Conservation (phyloP, 306 rosid species). For the Morella rubra region DNA sequence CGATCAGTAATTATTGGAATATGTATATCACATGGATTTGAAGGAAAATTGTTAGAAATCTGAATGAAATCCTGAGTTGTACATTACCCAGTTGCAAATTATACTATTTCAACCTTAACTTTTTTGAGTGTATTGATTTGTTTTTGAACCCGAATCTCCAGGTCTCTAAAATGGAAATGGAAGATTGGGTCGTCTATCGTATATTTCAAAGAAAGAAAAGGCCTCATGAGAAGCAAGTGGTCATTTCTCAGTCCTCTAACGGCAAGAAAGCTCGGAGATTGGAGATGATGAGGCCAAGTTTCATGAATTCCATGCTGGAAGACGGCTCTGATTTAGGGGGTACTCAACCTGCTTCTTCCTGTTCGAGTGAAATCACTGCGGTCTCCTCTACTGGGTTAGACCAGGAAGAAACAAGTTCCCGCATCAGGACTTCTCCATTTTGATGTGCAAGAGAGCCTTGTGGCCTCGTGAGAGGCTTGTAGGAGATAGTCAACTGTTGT, state of each 20-base stretch:
- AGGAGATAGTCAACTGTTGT: slow-evolving; percentile 7
- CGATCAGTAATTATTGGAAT: not conserved
- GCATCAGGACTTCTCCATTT: slow-evolving; percentile 8
- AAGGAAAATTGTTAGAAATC: not conserved
- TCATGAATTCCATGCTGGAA: slow-evolving; percentile 29
- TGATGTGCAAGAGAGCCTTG: slow-evolving; percentile 9
- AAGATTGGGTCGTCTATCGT: slow-evolving; percentile 42
- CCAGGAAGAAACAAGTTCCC: slow-evolving; percentile 31
- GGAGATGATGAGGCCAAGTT: slow-evolving; percentile 9
- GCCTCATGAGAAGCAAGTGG: slow-evolving; percentile 8
- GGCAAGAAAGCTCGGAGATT: slow-evolving; percentile 9
- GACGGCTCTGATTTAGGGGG: not conserved
- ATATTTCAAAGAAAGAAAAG: slow-evolving; percentile 38
- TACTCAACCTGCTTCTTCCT: slow-evolving; percentile 39
- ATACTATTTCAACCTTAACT: too few relatives aligned
- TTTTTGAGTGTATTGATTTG: not conserved
- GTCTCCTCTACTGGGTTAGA: slow-evolving; percentile 21
- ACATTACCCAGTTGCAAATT: too few relatives aligned
- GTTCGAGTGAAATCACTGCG: slow-evolving; percentile 34
- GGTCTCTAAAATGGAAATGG: slow-evolving; percentile 22
- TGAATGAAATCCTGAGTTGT: not conserved
- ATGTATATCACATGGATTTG: not conserved
- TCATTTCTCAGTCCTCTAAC: not conserved
- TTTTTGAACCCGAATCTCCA: slow-evolving; percentile 22
- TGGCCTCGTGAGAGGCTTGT: slow-evolving; percentile 17